Evolutionary conservation across 148 eudicot genomes (phyloP).

Genomic region (Linanthus parryae): DNA sequence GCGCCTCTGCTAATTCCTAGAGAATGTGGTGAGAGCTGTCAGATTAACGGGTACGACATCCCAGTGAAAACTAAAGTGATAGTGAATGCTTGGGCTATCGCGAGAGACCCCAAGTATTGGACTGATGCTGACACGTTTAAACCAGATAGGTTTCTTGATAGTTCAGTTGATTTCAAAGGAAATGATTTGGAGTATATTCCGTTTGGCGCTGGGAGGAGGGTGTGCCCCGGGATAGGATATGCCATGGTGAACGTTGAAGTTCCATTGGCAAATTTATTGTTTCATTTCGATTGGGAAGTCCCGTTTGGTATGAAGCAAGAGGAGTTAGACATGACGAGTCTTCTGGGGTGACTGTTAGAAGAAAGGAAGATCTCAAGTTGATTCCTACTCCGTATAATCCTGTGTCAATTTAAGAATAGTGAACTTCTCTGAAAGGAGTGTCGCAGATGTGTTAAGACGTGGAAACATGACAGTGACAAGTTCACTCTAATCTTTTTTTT

Average conservation of each 20-base stretch:
- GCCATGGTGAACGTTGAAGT: conserved; percentile 25
- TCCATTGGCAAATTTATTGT: conserved; percentile 19
- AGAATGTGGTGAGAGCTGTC: conserved; percentile 14
- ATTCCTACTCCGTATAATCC: conserved; percentile 9
- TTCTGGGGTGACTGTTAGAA: conserved; percentile 15
- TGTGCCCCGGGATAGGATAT: conserved; percentile 24
- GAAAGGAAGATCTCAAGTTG: conserved; percentile 19
- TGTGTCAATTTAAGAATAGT: neutral
- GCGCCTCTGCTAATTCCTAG: conserved; percentile 23
- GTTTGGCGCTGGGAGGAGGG: conserved; percentile 37
- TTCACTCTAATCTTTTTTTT: no score
- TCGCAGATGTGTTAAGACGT: no score
- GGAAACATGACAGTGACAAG: no score
- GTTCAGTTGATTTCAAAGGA: conserved; percentile 18
- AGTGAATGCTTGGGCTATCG: conserved; percentile 28
- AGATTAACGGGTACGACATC: conserved; percentile 22
- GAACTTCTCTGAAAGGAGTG: no score
- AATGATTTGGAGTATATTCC: conserved; percentile 16
- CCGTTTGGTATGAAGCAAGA: conserved; percentile 10
- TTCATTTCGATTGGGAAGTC: conserved; percentile 30
- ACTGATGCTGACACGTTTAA: conserved; percentile 21
- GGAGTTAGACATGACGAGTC: conserved; percentile 22
- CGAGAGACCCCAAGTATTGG: conserved; percentile 24
- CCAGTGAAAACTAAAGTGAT: conserved; percentile 18
- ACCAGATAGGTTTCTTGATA: conserved; percentile 26